These are phyloP conservation scores for Microascus cirrosus DNA, from an alignment of 2,329 filamentous ascomycete genomes.

Conservation along the genomic window DNA sequence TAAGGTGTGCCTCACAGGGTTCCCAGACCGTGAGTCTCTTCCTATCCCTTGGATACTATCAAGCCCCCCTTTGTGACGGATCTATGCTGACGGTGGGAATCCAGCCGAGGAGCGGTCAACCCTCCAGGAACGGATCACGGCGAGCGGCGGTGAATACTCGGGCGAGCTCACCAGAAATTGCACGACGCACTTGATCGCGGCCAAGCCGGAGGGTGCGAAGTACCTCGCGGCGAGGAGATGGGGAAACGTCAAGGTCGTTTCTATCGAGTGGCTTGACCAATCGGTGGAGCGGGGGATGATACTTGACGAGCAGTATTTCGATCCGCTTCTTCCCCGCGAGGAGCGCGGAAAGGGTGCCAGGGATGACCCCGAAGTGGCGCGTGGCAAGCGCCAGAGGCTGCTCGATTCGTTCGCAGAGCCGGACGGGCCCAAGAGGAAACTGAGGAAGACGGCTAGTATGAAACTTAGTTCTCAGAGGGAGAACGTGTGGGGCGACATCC, in stretches of 20 bases:
- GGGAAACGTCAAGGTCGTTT: slow-evolving; percentile 62
- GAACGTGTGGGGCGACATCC: slow-evolving; percentile 83
- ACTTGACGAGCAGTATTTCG: slow-evolving; percentile 75
- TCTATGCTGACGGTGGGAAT: slow-evolving; percentile 8
- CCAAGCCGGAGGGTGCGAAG: slow-evolving; percentile 72
- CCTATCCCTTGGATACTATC: not conserved
- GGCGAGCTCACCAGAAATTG: slow-evolving; percentile 78
- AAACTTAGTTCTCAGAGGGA: slow-evolving; percentile 72
- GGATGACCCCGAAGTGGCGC: slow-evolving; percentile 29
- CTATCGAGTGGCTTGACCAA: slow-evolving; percentile 75
- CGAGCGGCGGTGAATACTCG: slow-evolving; percentile 73
- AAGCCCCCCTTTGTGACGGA: not conserved
- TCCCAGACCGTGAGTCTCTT: slow-evolving; percentile 32
- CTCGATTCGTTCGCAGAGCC: slow-evolving; percentile 23
- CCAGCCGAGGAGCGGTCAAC: slow-evolving; percentile 54
- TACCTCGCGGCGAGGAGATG: slow-evolving; percentile 80
- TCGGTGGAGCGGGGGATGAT: slow-evolving; percentile 81
- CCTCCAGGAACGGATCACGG: slow-evolving; percentile 55
- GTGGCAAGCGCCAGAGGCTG: slow-evolving; percentile 50
- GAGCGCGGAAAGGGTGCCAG: slow-evolving; percentile 66
- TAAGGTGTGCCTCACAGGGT: slow-evolving; percentile 45
- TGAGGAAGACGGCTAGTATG: slow-evolving; percentile 78
- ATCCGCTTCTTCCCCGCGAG: slow-evolving; percentile 57
- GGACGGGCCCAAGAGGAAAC: slow-evolving; percentile 60
- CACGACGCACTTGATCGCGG: slow-evolving; percentile 71